These are phyloP conservation scores for Fraxinus dipetala DNA, from an alignment of 305 asterid species.

Conservation along the genomic window DNA sequence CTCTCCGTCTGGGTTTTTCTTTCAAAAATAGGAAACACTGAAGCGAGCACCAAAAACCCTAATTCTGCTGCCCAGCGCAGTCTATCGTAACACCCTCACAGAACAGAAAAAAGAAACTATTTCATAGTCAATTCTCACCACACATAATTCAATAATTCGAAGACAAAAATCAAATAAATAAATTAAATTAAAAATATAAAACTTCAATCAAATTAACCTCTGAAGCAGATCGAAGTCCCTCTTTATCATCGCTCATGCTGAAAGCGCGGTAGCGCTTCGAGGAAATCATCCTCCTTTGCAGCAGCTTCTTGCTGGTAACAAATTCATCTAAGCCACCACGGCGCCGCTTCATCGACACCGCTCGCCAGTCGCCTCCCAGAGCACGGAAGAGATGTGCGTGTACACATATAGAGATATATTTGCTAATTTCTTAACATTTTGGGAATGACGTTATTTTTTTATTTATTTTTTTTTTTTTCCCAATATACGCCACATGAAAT, in stretches of 20 bases:
- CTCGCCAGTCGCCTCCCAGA: neutral
- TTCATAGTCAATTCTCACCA: neutral
- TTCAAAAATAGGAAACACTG: neutral
- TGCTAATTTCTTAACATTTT: no score
- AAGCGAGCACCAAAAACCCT: neutral
- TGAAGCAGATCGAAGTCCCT: no score
- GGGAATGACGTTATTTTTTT: no score
- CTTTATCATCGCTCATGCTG: no score
- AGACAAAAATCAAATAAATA: neutral
- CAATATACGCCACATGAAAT: no score
- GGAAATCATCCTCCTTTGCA: neutral
- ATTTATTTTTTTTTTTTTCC: no score
- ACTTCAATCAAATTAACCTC: neutral
- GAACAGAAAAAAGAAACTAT: no score
- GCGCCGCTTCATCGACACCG: slow-evolving; percentile 18
- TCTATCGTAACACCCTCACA: neutral
- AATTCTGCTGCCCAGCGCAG: neutral
- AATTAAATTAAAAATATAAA: neutral
- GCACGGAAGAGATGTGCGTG: no score
- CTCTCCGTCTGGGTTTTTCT: neutral
- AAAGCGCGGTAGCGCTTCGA: neutral
- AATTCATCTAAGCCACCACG: slow-evolving; percentile 42
- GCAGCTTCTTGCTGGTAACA: slow-evolving; percentile 3
- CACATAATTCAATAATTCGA: neutral
- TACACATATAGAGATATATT: no score